Conservation (phyloP, 108 stramenopile species). For the Licmophora abbreviata region DNA sequence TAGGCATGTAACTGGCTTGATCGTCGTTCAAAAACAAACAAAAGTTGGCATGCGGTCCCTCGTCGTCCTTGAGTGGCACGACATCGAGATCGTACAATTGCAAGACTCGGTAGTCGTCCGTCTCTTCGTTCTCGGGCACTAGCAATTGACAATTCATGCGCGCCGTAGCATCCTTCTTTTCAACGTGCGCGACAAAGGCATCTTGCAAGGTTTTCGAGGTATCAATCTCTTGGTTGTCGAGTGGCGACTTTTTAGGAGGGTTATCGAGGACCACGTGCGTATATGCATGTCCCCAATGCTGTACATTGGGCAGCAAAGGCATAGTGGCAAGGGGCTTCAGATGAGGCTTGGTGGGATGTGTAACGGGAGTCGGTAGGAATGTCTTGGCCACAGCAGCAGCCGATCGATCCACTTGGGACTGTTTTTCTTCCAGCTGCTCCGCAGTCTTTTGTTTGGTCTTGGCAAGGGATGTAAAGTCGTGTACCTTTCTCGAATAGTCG, state of each 20-base stretch:
- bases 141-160: constrained; percentile 79
- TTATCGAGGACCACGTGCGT: constrained; percentile 84
- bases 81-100: constrained; percentile 81
- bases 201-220: constrained; percentile 21
- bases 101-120: constrained; percentile 32
- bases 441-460: constrained; percentile 47
- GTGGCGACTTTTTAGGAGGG: constrained; percentile 42
- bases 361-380: constrained; percentile 17
- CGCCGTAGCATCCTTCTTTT: constrained; percentile 39
- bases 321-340: constrained; percentile 53
- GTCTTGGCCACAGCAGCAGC: constrained; percentile 25
- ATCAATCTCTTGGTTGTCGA: constrained; percentile 11
- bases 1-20: constrained; percentile 45
- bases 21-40: constrained; percentile 44
- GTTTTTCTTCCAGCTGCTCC: constrained; percentile 35
- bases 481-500: constrained; percentile 64
- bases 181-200: constrained; percentile 71
- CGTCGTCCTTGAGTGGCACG: constrained; percentile 66
- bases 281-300: constrained; percentile 66
- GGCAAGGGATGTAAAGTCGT: constrained; percentile 80
- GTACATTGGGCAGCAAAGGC: constrained; percentile 61
- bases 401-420: constrained; percentile 27
- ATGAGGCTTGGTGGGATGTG: constrained; percentile 57
- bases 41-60: constrained; percentile 61
- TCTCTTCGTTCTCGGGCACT: constrained; percentile 22